These are phyloP conservation scores for Tylopilus plumbeoviolaceoides DNA, from an alignment of 768 basidiomycete genomes.

Conservation along the genomic window DNA sequence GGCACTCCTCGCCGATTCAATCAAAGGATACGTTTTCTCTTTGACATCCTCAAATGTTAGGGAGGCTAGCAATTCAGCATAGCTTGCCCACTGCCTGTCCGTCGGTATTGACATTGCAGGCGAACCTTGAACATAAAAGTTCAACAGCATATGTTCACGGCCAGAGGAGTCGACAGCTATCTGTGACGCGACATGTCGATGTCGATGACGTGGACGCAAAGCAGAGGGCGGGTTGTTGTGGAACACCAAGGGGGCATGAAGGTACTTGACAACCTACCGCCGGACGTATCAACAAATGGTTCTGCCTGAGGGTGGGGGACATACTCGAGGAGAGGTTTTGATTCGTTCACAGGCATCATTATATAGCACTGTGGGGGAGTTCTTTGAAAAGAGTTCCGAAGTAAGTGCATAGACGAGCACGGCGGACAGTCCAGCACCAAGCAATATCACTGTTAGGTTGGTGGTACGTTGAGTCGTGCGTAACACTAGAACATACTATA, in stretches of 20 bases:
- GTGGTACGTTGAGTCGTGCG: constrained; percentile 47
- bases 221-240: constrained; percentile 81
- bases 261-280: constrained; percentile 60
- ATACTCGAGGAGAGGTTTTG: constrained; percentile 42
- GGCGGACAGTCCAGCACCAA: constrained; percentile 78
- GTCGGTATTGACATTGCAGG: constrained; percentile 27
- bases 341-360: constrained; percentile 52
- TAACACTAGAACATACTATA: constrained; percentile 10
- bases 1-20: constrained; percentile 50
- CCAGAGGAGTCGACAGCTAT: constrained; percentile 69
- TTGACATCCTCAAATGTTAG: constrained; percentile 56
- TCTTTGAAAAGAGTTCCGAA: constrained; percentile 83
- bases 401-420: constrained; percentile 74
- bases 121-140: constrained; percentile 73
- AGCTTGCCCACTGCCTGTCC: constrained; percentile 21
- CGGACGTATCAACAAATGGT: background rate
- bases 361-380: constrained; percentile 82
- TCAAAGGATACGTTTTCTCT: constrained; percentile 35
- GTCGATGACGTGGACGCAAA: constrained; percentile 73
- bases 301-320: constrained; percentile 9
- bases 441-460: constrained; percentile 51
- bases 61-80: constrained; percentile 47
- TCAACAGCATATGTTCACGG: constrained; percentile 79
- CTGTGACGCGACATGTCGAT: constrained; percentile 77
- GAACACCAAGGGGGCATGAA: constrained; percentile 65